Base-by-base conservation (phyloP, 139 green algal genomes). In the Mesotaenium endlicherianum region DNA sequence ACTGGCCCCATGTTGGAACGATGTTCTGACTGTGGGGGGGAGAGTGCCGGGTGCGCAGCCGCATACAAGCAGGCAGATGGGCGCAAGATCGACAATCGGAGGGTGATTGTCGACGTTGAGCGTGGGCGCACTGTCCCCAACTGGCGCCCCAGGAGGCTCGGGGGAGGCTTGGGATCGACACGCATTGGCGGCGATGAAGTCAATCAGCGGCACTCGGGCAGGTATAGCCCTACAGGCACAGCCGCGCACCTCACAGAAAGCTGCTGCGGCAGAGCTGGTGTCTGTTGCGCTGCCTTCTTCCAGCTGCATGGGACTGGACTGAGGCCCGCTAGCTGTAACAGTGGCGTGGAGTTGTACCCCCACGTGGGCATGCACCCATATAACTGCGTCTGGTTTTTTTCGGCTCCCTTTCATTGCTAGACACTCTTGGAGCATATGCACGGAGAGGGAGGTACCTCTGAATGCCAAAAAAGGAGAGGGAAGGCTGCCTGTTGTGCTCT, bases 81-180 rank as follows among this genome's bases (percentile, higher is more conserved):
- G 5, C 43, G 55, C 41, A 90, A 92, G 58, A 90, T 92, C 30
- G 87, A 92, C 40, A 89, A 84, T 16, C 75, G 75, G 26, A 72
- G 88, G 1, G 72, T 92, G 36, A n/a, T 91, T 30, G 89, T 92
- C 26, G 89, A 92, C 38, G 89, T 90, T 34, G 89, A 92, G 71
- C 49, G 89, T 11, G 89, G 80, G 39, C 89, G 89, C 60, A 92
- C 88, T 31, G 85, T 92, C 58, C 70, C 84, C 8, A 71, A 85
- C 68, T 92, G 88, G 88, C 80, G 69, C 17, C 89, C 89, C 39
- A 55, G 84, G 34, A 84, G 89, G 17, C 85, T 92, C 17, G 88
- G 84, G 1, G 88, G 89, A 49, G 87, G 89, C 11, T 45, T 92
- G 16, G 88, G 89, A 4, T 60, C 76, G 3, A 89, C 79, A 1